phyloP scores from a whole-genome alignment of 1,284 basidiomycete genomes.

The Malassezia brasiliensis region DNA sequence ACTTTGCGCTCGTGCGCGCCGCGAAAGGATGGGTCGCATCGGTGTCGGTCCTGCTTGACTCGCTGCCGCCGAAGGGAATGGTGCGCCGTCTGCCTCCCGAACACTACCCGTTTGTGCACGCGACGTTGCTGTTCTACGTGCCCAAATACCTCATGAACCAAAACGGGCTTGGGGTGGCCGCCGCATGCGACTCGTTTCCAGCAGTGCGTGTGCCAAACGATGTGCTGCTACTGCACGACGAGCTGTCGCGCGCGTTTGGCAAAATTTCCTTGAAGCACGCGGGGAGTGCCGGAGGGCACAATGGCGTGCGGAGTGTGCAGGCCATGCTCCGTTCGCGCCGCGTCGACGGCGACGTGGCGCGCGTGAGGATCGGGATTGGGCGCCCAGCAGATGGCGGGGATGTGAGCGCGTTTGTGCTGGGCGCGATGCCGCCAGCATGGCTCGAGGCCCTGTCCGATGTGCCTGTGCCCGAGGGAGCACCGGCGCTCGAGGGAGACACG shows the following conservation, averaged over 20 bases:
- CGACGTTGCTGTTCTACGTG: slow-evolving; percentile 6
- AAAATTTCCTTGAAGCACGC: slow-evolving; percentile 9
- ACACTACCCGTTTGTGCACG: slow-evolving; percentile 10
- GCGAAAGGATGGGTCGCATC: slow-evolving; percentile 12
- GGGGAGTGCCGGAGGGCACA: slow-evolving; percentile 17
- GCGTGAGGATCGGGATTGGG: slow-evolving; percentile 12
- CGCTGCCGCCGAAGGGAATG: slow-evolving; percentile 5
- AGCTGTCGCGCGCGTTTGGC: slow-evolving; percentile 13
- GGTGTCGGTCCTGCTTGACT: slow-evolving; percentile 11
- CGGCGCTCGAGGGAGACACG: neutral
- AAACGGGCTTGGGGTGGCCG: slow-evolving; percentile 3
- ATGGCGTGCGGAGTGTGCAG: slow-evolving; percentile 16
- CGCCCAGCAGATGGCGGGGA: neutral
- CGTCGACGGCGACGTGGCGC: slow-evolving; percentile 1
- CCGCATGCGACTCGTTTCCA: neutral
- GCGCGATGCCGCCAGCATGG: slow-evolving; percentile 10
- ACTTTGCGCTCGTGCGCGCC: neutral
- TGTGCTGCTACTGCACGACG: slow-evolving; percentile 14
- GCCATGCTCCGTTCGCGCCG: neutral
- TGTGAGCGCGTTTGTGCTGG: slow-evolving; percentile 9
- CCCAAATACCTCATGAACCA: slow-evolving; percentile 17
- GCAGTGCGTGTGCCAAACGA: neutral
- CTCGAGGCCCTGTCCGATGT: neutral
- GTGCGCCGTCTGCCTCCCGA: neutral
- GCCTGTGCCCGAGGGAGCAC: no score